phyloP scores from a whole-genome alignment of 768 basidiomycete species.

The Tulasnella sp. region DNA sequence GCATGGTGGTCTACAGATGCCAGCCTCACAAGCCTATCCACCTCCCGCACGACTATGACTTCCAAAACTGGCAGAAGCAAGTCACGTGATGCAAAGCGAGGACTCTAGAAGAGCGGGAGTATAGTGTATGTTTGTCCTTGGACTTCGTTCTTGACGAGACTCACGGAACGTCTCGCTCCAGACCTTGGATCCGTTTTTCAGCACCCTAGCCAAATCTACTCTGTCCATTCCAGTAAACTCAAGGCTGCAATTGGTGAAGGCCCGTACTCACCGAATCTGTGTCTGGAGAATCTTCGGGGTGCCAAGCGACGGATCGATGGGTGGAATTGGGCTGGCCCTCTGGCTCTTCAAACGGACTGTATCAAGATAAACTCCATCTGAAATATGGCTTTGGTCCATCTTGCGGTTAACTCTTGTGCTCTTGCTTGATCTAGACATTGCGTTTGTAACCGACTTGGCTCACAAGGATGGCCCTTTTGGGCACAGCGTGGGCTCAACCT shows the following conservation, averaged over 20 bases:
- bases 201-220: no score
- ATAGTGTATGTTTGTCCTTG: neutral
- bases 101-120: neutral
- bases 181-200: no score
- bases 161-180: no score
- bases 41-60: neutral
- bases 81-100: neutral
- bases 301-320: neutral
- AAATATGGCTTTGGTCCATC: neutral
- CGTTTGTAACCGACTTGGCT: neutral
- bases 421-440: neutral
- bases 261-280: neutral
- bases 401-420: neutral
- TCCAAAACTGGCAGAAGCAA: neutral
- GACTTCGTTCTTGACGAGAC: neutral
- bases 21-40: neutral
- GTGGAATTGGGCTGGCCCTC: neutral
- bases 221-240: no score
- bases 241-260: neutral
- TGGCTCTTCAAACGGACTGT: neutral
- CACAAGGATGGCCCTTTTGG: neutral
- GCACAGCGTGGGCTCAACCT: neutral
- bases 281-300: neutral
- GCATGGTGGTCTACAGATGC: neutral
- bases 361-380: neutral